Evolutionary conservation across 1,139 yeast species (phyloP), one percentile per base, ranked within the genome.

Genomic region (Scheffersomyces insectosa): DNA sequence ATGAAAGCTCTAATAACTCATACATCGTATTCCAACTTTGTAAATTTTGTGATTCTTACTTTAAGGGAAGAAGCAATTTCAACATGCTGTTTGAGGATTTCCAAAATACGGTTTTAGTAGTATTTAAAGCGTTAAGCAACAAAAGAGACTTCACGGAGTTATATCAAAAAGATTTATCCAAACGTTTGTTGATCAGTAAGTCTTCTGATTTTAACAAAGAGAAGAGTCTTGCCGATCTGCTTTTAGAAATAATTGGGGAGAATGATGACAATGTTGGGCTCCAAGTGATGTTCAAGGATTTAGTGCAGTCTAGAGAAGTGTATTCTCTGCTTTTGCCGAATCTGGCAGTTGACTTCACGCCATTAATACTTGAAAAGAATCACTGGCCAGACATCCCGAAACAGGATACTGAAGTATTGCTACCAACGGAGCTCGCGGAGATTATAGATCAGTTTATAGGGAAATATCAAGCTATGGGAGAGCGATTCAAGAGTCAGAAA

Each of bases 361-460:
- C 72, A 0, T 48, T 70, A 37, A 55, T 73, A 2, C 59, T 74
- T 36, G 70, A 66, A 41, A 63, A 63, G 48, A 59, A 62, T 31
- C 52, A 59, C 39, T 74, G 79, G 79, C 77, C 78, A 0, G 76
- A 68, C 31, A 60, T 72, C 9, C 77, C 78, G 2, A 60, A 60
- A 20, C 38, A 44, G 36, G 63, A 59, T 13, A 38, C 50, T 1
- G 57, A 55, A 6, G 36, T 56, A 1, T 29, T 35, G 3, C 39
- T 53, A 16, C 56, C 56, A 4, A 13, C 36, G 2, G 33, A 36
- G 8, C 46, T 51, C 16, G 11, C 48, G 4, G n/a, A 36, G 3
- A 11, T 44, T 8, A 36, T 54, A 37, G 51, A 46, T 29, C 44
- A 43, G 12, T 54, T 53, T 36, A 38, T 45, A 2, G 37, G 40